A percentile compares a stretch with the other conserved stretches of the same genome.
phyloP scores from a whole-genome alignment of 2,329 filamentous ascomycete genomes.

The Stagonosporopsis tanaceti region DNA sequence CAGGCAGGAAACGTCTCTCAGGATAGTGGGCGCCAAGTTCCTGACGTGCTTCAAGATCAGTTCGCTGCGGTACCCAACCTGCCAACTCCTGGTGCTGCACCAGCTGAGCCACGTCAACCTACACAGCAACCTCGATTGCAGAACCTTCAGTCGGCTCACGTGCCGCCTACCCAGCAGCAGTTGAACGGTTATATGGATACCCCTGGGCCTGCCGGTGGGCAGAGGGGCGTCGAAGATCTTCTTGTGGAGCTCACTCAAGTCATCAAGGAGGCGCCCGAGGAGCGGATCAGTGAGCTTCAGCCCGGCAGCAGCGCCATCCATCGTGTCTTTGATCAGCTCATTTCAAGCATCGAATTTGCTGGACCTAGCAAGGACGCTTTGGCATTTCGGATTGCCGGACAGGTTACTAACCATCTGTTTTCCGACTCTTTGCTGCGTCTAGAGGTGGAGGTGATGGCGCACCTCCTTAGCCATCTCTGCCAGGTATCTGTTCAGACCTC shows the following conservation, averaged over 20 bases:
- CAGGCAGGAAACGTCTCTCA: constrained; percentile 65
- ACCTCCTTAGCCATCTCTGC: constrained; percentile 68
- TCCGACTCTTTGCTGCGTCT: constrained; percentile 62
- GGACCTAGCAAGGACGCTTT: constrained; percentile 63
- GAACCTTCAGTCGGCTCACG: constrained; percentile 44
- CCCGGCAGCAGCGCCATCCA: constrained; percentile 62
- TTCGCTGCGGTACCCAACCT: constrained; percentile 68
- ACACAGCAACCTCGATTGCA: constrained; percentile 58
- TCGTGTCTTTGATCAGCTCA: constrained; percentile 65
- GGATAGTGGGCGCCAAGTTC: constrained; percentile 67
- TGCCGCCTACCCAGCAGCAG: constrained; percentile 55
- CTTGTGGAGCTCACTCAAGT: constrained; percentile 65
- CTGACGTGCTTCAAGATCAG: constrained; percentile 69
- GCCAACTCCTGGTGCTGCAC: constrained; percentile 68
- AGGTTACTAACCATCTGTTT: constrained; percentile 65
- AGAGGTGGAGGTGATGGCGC: constrained; percentile 70
- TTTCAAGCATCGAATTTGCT: constrained; percentile 62
- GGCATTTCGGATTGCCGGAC: constrained; percentile 63
- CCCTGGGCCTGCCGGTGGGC: constrained; percentile 42
- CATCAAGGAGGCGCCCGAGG: constrained; percentile 64
- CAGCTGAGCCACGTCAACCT: constrained; percentile 66
- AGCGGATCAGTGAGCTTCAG: constrained; percentile 65
- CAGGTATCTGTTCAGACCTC: constrained; percentile 66
- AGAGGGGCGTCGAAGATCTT: constrained; percentile 62
- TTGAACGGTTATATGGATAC: constrained; percentile 68